Conservation (phyloP, 1,284 basidiomycete species). For the Moesziomyces sp. region DNA sequence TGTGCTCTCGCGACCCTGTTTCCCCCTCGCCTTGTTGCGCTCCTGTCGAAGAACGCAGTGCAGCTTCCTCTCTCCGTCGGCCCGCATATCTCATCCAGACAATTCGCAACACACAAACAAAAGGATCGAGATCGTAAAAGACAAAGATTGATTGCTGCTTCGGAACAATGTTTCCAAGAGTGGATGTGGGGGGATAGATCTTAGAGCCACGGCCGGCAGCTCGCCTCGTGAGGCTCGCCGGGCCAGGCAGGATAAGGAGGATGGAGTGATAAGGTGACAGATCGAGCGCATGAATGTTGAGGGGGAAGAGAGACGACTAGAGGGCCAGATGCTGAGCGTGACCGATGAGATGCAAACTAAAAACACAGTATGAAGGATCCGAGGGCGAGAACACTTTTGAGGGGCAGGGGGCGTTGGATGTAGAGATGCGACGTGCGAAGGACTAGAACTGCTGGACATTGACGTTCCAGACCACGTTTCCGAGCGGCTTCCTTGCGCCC, state of each 20-base stretch:
- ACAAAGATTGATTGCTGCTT: slow-evolving; percentile 28
- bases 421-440: too few relatives aligned
- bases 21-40: too few relatives aligned
- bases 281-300: not conserved
- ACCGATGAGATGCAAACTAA: slow-evolving; percentile 25
- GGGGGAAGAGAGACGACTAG: not conserved
- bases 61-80: not conserved
- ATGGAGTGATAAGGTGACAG: not conserved
- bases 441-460: slow-evolving; percentile 43
- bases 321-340: slow-evolving; percentile 17
- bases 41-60: slow-evolving; percentile 6
- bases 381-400: slow-evolving; percentile 17
- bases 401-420: not conserved
- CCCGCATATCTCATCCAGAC: too few relatives aligned
- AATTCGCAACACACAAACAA: not conserved
- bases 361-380: slow-evolving; percentile 39
- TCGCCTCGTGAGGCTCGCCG: too few relatives aligned
- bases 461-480: slow-evolving; percentile 45
- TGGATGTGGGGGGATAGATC: slow-evolving; percentile 1
- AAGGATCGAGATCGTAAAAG: slow-evolving; percentile 13
- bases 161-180: slow-evolving; percentile 19
- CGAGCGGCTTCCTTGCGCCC: slow-evolving; percentile 31
- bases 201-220: not conserved
- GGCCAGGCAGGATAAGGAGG: not conserved
- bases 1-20: not conserved